phyloP scores from a whole-genome alignment of 495 filamentous ascomycete genomes.

The Podospora pseudopauciseta region DNA sequence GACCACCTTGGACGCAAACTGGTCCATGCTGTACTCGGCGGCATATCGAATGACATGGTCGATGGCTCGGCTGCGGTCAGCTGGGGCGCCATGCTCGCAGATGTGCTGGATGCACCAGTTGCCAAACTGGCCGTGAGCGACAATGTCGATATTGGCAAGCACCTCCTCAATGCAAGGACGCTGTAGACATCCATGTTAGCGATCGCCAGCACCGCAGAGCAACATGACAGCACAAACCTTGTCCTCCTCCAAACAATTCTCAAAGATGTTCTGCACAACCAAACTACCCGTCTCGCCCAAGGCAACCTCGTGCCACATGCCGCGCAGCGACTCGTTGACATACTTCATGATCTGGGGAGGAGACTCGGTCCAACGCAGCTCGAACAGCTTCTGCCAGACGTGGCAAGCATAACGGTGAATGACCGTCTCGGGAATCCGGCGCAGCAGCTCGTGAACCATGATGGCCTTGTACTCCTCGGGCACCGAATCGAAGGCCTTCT shows the following conservation, averaged over 20 bases:
- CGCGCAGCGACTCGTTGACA: slow-evolving; percentile 90
- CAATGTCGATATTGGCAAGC: slow-evolving; percentile 85
- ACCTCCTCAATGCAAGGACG: slow-evolving; percentile 97
- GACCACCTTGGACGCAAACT: slow-evolving; percentile 98
- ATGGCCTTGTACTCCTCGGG: slow-evolving; percentile 96
- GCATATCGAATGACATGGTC: slow-evolving; percentile 92
- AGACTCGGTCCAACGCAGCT: slow-evolving; percentile 89
- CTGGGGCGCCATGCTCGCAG: slow-evolving; percentile 91
- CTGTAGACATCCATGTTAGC: slow-evolving; percentile 50
- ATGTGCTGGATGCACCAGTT: slow-evolving; percentile 99
- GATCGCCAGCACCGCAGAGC: slow-evolving; percentile 1
- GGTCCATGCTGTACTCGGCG: slow-evolving; percentile 97
- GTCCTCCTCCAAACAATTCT: slow-evolving; percentile 97
- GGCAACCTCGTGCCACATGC: slow-evolving; percentile 99
- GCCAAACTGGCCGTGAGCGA: slow-evolving; percentile 97
- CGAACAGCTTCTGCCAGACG: slow-evolving; percentile 99
- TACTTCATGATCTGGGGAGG: slow-evolving; percentile 98
- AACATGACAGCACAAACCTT: slow-evolving; percentile 59
- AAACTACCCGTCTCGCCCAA: slow-evolving; percentile 94
- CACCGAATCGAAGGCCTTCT: slow-evolving; percentile 97
- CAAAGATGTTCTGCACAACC: slow-evolving; percentile 98
- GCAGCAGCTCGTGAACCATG: slow-evolving; percentile 95
- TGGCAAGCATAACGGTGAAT: slow-evolving; percentile 98
- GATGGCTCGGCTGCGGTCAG: slow-evolving; percentile 86
- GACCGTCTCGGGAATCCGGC: slow-evolving; percentile 94